Evolutionary conservation across 1,284 basidiomycete genomes (phyloP), one percentile per base, ranked within the genome.

Genomic region (Tylopilus sp.): DNA sequence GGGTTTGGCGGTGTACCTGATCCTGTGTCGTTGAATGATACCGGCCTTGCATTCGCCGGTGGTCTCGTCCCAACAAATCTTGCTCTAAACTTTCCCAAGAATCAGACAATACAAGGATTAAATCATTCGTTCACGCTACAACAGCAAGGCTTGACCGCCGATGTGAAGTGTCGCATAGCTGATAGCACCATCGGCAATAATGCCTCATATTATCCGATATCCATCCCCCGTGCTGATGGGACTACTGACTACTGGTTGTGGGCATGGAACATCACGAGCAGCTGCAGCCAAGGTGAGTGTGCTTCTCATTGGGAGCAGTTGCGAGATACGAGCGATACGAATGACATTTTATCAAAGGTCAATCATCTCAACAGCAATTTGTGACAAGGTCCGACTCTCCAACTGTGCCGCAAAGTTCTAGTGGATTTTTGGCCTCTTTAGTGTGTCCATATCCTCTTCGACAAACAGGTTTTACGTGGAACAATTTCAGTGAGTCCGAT

Each of bases 111-210:
- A 30, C 31, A 49, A 23, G 37, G 38, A 23, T 13, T 47, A 12
- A n/a, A 25, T 0, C 29, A 26, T 1, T 38, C 23, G 6, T 54
- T 48, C 28, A 23, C 46, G 0, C 21, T 58, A 7, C 30, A 18
- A 13, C 56, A 57, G 30, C 56, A 59, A 34, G 56, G 56, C 9
- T 25, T 58, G 4, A 57, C 51, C n/a, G 56, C 55, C n/a, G 25
- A 57, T 4, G 48, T 58, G 36, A 29, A 26, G 3, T 59, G 56
- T 40, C 19, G 34, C 2, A 28, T 1, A 15, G 13, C 34, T 19
- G 28, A 39, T 25, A 12, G 9, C n/a, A 31, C 44, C 9, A 16
- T 37, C 35, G 28, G 7, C 3, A 21, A 10, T 11, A 10, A 15
- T 19, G 37, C 54, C 0, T 26, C 44, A 9, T 55, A 26, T 26